Evolutionary conservation across 2,329 filamentous ascomycete genomes (phyloP), one percentile per base, ranked within the genome.

Genomic region (Ampelomyces quisqualis): DNA sequence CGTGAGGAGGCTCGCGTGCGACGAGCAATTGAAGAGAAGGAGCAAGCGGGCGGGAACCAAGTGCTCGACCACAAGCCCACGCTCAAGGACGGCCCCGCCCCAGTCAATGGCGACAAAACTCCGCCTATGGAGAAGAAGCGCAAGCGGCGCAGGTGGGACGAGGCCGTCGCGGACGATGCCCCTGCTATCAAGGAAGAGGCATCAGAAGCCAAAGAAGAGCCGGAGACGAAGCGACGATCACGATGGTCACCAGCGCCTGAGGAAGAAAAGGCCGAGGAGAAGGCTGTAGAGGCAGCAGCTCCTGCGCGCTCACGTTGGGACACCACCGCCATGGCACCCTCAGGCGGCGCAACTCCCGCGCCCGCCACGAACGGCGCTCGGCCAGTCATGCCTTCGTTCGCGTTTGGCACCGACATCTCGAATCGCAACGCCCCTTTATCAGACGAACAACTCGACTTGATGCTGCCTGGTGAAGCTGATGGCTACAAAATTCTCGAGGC

Each of bases 101-200:
- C 88, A 66, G 86, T 90, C 64, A 87, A 85, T 49, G 77, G 75
- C 29, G 86, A 90, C 38, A 77, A 46, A 85, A 83, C 31, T 79
- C 85, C 36, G 78, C 86, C 34, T 80, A 85, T 57, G 75, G 78
- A 49, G 79, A 77, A 33, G 71, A 62, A 57, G 52, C 57, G 22
- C 77, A 82, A 90, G 62, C 96, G 95, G 78, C 89, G 94, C 77
- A 82, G 93, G 69, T 98, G 93, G 93, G 91, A 96, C 68, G 84
- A 83, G n/a, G 74, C 78, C 7, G 76, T 80, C 27, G 69, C 44
- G 5, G 76, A 80, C 26, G 70, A 53, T 18, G 46, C 53, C 20
- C 36, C 51, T 7, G 42, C 41, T n/a, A 43, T 43, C 10, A 54
- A 62, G 26, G 42, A 49, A 10, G 57, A 53, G 28, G 37, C 15